Conservation (phyloP, 2,329 filamentous ascomycete genomes). For the Byssothecium circinans region DNA sequence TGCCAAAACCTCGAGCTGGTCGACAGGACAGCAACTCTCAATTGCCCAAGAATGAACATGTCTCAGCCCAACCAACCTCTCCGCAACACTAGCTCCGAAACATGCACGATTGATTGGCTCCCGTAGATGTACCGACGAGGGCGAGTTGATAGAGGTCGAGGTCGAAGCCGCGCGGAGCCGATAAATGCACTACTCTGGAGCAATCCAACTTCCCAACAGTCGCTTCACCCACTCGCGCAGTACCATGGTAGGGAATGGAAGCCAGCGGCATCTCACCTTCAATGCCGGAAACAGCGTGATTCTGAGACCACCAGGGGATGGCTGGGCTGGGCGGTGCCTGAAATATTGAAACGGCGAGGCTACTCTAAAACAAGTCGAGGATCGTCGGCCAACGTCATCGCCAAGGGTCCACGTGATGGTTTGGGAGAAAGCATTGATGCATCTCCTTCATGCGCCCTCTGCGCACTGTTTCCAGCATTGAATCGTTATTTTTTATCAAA, state of each 20-base stretch:
- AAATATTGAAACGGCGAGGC: slow-evolving; percentile 6
- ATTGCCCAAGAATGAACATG: not conserved
- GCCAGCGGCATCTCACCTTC: not conserved
- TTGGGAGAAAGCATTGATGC: not conserved
- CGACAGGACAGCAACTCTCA: no score
- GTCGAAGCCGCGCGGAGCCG: no score
- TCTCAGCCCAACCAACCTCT: not conserved
- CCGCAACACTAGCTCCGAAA: not conserved
- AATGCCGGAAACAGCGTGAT: slow-evolving; percentile 6
- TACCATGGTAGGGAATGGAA: no score
- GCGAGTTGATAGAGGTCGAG: not conserved
- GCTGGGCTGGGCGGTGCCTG: slow-evolving; percentile 6
- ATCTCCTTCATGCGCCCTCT: no score
- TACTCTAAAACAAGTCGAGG: slow-evolving; percentile 12
- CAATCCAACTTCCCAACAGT: no score
- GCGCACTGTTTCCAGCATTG: no score
- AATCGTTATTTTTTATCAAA: no score
- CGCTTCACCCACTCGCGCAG: no score
- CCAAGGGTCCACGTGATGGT: slow-evolving; percentile 6
- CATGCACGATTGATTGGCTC: not conserved
- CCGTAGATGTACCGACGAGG: not conserved
- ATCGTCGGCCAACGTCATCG: slow-evolving; percentile 15
- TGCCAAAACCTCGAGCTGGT: no score
- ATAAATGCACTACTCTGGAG: no score
- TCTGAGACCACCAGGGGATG: slow-evolving; percentile 11